phyloP scores from a whole-genome alignment of 371 early-diverging fungal genomes.

The Apophysomyces trapeziformis region DNA sequence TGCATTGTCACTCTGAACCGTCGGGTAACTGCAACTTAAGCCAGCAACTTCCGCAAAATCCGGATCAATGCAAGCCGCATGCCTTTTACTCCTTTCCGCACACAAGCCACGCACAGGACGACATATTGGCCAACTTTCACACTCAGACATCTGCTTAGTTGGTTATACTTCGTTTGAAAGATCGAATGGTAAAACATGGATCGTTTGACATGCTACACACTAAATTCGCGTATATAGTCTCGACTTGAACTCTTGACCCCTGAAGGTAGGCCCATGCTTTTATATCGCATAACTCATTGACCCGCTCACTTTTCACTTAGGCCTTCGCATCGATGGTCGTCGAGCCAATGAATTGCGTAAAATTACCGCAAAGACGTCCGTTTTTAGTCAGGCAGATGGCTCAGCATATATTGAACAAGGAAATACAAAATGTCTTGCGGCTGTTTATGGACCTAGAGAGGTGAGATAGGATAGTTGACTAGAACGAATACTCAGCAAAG shows the following conservation, averaged over 20 bases:
- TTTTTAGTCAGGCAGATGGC: constrained; percentile 88
- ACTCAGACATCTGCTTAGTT: neutral
- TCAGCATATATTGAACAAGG: constrained; percentile 96
- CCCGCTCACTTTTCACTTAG: constrained; percentile 34
- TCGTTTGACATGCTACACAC: neutral
- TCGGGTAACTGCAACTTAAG: too few species aligned
- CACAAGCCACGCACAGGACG: neutral
- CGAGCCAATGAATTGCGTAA: constrained; percentile 89
- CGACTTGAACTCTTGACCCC: constrained; percentile 68
- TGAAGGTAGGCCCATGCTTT: constrained; percentile 47
- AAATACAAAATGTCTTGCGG: constrained; percentile 91
- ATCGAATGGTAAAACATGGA: neutral
- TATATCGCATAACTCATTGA: neutral
- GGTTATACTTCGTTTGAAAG: neutral
- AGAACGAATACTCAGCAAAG: neutral
- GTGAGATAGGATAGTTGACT: constrained; percentile 33
- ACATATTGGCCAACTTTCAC: neutral
- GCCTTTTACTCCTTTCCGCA: neutral
- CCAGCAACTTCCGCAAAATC: neutral
- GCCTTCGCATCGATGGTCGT: constrained; percentile 94
- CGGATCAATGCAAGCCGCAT: neutral
- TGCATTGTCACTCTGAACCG: neutral
- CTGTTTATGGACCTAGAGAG: constrained; percentile 95
- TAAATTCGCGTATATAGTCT: constrained; percentile 43
- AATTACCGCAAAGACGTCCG: constrained; percentile 78